Evolutionary conservation across 108 stramenopile species (phyloP).

Genomic region (Aurantiochytrium sp.): DNA sequence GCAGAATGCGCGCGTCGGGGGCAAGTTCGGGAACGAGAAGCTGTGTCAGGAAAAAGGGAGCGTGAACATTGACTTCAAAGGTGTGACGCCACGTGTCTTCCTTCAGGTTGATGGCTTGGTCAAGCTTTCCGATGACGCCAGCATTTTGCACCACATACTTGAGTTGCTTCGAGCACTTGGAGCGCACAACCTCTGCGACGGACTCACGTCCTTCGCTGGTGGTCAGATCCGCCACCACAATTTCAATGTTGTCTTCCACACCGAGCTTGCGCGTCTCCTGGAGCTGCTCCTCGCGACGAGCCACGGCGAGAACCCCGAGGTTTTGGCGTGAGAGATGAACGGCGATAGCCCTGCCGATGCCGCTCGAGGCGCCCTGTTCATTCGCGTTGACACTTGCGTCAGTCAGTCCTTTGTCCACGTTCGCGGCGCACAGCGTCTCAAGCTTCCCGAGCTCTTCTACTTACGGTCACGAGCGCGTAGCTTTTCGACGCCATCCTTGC

Average conservation of each 20-base stretch:
- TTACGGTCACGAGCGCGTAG: no score
- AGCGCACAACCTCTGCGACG: not conserved
- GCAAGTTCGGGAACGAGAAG: slow-evolving; percentile 47
- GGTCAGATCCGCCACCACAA: not conserved
- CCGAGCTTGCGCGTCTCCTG: not conserved
- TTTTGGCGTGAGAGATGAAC: not conserved
- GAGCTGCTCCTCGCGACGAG: slow-evolving; percentile 3
- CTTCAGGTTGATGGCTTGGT: slow-evolving; percentile 37
- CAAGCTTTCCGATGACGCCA: slow-evolving; percentile 54
- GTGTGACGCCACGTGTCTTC: slow-evolving; percentile 33
- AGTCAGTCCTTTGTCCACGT: no score
- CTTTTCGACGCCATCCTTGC: no score
- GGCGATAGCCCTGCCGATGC: not conserved
- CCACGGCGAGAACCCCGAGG: not conserved
- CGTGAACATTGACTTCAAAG: slow-evolving; percentile 43
- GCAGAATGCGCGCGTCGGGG: slow-evolving; percentile 50
- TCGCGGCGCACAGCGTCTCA: no score
- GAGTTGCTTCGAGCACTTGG: not conserved
- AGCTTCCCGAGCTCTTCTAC: no score
- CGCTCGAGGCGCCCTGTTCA: not conserved
- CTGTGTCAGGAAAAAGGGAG: slow-evolving; percentile 54
- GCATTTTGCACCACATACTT: slow-evolving; percentile 58
- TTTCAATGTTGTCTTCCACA: not conserved
- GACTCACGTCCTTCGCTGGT: not conserved
- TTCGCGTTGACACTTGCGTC: not conserved